Percentiles rank a stretch among this genome's conserved stretches.
These are phyloP conservation scores for Gynostemma pentaphyllum DNA, from an alignment of 306 rosid genomes.

Conservation along the genomic window DNA sequence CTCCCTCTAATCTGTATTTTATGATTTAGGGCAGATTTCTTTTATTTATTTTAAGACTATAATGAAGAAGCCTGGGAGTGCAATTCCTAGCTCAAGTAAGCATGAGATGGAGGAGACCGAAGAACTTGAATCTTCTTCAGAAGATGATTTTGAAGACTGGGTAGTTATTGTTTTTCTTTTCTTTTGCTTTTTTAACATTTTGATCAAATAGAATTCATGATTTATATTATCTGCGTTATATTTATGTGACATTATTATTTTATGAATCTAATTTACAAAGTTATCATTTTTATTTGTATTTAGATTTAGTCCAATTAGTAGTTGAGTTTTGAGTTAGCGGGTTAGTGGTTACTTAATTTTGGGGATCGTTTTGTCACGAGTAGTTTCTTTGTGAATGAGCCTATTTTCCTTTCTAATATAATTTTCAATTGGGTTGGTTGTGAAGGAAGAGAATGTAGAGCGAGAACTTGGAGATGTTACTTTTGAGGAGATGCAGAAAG, in stretches of 20 bases:
- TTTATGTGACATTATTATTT: background rate
- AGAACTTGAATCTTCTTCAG: conserved; percentile 14
- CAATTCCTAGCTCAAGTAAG: conserved; percentile 9
- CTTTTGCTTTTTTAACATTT: background rate
- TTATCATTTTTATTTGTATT: background rate
- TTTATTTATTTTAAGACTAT: background rate
- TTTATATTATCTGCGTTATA: too few species aligned
- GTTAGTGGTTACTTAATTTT: too few species aligned
- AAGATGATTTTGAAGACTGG: conserved; percentile 12
- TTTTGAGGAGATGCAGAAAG: conserved; percentile 76
- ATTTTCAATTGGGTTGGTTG: background rate
- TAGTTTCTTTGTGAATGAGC: too few species aligned
- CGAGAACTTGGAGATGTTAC: conserved; percentile 71
- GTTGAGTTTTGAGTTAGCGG: too few species aligned
- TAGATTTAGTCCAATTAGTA: too few species aligned
- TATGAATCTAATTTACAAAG: background rate
- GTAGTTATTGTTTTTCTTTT: too few species aligned
- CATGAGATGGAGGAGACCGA: conserved; percentile 12
- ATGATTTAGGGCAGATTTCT: background rate
- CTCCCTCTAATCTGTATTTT: background rate
- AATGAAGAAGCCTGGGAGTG: conserved; percentile 13
- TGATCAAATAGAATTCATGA: background rate
- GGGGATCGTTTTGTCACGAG: too few species aligned
- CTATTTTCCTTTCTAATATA: too few species aligned
- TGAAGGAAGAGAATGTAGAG: conserved; percentile 62